Percentiles rank a stretch among this genome's conserved stretches.
phyloP scores from a whole-genome alignment of 495 filamentous ascomycete species.

The Halenospora varia region DNA sequence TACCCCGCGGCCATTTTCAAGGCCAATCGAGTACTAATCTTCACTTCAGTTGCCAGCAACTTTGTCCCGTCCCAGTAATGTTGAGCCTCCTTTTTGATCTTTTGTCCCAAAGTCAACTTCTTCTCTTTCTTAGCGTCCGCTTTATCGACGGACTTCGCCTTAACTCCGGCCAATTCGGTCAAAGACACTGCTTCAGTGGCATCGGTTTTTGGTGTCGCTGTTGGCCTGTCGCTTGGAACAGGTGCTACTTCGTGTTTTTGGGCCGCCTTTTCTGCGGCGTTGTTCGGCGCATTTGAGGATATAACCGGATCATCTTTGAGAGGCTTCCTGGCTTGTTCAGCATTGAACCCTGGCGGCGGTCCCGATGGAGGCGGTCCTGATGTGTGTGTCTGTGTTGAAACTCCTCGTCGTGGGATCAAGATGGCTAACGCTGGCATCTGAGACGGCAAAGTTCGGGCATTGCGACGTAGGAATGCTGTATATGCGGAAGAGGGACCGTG shows the following conservation, averaged over 20 bases:
- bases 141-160: constrained; percentile 45
- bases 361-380: constrained; percentile 50
- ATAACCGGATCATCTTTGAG: constrained; percentile 45
- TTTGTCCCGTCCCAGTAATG: constrained; percentile 99
- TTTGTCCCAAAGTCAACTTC: constrained; percentile 84
- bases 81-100: constrained; percentile 83
- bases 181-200: constrained; percentile 40
- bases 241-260: constrained; percentile 17
- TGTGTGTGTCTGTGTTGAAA: constrained; percentile 70
- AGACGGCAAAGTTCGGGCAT: constrained; percentile 52
- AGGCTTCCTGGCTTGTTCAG: constrained; percentile 86
- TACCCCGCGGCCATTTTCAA: constrained; percentile 98
- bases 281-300: constrained; percentile 32
- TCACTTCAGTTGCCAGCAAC: constrained; percentile 85
- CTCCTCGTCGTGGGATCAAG: constrained; percentile 57
- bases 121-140: constrained; percentile 69
- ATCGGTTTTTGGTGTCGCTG: constrained; percentile 38
- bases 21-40: constrained; percentile 84
- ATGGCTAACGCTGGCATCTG: constrained; percentile 62
- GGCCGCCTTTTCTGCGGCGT: constrained; percentile 28
- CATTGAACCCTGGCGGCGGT: constrained; percentile 92
- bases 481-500: constrained; percentile 35
- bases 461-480: constrained; percentile 51
- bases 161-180: constrained; percentile 41
- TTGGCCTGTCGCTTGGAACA: constrained; percentile 20